Conservation (phyloP, 805 yeast species). For the Nakazawaea peltata region DNA sequence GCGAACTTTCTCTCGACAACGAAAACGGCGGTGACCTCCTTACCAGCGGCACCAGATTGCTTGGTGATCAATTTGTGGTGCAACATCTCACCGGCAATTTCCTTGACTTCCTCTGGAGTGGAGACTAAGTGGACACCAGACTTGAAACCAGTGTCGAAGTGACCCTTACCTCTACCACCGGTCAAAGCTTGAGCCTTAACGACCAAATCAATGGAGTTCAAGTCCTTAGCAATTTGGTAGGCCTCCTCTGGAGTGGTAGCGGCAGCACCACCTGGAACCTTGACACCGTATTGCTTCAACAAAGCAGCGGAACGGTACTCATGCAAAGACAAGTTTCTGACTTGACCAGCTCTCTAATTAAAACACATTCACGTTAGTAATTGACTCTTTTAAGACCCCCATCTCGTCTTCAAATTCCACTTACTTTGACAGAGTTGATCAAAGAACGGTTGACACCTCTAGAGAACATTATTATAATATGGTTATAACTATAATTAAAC, state of each 20-base stretch:
- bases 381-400: too few relatives aligned
- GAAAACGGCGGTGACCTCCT: constrained; percentile 93
- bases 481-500: too few relatives aligned
- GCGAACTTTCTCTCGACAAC: constrained; percentile 93
- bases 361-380: neutral
- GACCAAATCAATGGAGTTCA: constrained; percentile 77
- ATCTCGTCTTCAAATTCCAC: too few relatives aligned
- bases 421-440: constrained; percentile 9
- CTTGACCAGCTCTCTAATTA: constrained; percentile 13
- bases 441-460: constrained; percentile 9
- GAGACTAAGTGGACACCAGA: constrained; percentile 93
- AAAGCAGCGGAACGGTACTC: constrained; percentile 93
- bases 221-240: constrained; percentile 65
- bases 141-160: constrained; percentile 89
- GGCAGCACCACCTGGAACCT: constrained; percentile 87
- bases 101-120: constrained; percentile 79
- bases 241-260: constrained; percentile 90
- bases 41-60: constrained; percentile 97
- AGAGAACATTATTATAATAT: constrained; percentile 8
- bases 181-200: constrained; percentile 98
- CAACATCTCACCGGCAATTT: constrained; percentile 83
- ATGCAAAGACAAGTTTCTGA: constrained; percentile 82
- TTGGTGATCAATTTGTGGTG: constrained; percentile 91
- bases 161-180: constrained; percentile 99
- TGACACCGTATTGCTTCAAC: constrained; percentile 74